Conservation (phyloP, 129 eudicot species). For the Lactuca saligna region DNA sequence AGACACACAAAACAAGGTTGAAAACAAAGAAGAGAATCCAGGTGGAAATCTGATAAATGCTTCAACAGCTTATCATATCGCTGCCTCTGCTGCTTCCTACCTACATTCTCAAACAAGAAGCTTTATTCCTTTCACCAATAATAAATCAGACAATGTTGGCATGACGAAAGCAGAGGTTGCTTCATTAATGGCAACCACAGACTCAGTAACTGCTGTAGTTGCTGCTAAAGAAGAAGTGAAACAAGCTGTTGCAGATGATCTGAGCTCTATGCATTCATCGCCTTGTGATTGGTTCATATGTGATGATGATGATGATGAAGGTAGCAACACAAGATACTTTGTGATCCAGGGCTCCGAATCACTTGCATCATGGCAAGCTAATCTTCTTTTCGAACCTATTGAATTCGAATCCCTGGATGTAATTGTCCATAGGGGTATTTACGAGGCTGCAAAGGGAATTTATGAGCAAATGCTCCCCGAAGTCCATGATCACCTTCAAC, state of each 20-base stretch:
- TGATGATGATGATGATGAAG: conserved; percentile 53
- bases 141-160: conserved; percentile 2
- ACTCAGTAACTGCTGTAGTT: conserved; percentile 86
- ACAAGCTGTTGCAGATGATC: conserved; percentile 97
- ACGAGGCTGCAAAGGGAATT: conserved; percentile 97
- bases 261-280: conserved; percentile 67
- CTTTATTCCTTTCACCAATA: conserved; percentile 50
- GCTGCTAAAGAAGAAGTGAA: conserved; percentile 98
- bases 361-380: conserved; percentile 96
- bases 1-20: background rate
- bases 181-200: conserved; percentile 86
- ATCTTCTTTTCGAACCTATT: conserved; percentile 89
- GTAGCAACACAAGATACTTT: conserved; percentile 63
- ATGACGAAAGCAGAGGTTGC: conserved; percentile 62
- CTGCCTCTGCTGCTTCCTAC: conserved; percentile 94
- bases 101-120: conserved; percentile 68
- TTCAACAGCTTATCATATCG: conserved; percentile 71
- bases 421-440: conserved; percentile 91
- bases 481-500: conserved; percentile 51
- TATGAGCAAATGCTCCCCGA: conserved; percentile 95
- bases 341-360: conserved; percentile 97
- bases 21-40: conserved; percentile 25
- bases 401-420: conserved; percentile 87
- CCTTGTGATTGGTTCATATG: conserved; percentile 96
- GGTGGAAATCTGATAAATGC: conserved; percentile 46